phyloP scores from a whole-genome alignment of 495 filamentous ascomycete genomes.

The Barbatosphaeria neglecta region DNA sequence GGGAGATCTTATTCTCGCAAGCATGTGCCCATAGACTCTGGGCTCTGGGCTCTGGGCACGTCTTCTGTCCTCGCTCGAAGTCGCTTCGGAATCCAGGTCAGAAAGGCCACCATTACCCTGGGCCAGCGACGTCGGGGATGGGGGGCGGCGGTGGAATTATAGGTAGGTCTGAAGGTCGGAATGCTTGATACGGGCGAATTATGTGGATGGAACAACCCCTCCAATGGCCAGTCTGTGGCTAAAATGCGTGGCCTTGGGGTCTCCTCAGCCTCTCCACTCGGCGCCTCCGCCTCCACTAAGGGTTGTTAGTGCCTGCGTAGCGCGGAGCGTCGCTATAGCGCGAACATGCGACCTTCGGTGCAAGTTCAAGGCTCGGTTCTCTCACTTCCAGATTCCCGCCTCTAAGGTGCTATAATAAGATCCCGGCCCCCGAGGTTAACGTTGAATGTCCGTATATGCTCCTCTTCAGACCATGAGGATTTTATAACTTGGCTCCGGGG shows the following conservation, averaged over 20 bases:
- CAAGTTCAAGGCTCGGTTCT: too few species aligned
- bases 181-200: not conserved
- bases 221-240: not conserved
- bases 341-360: too few species aligned
- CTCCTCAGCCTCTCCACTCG: not conserved
- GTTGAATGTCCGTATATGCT: too few species aligned
- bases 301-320: too few species aligned
- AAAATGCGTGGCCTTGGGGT: not conserved
- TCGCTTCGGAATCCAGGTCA: not conserved
- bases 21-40: conserved; percentile 9
- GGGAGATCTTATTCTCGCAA: conserved; percentile 3
- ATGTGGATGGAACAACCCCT: not conserved
- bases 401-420: too few species aligned
- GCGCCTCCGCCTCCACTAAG: not conserved
- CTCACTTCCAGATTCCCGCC: too few species aligned
- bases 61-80: not conserved
- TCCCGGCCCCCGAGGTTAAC: too few species aligned
- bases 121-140: not conserved
- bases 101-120: not conserved
- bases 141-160: not conserved
- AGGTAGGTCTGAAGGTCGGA: not conserved
- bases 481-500: too few species aligned
- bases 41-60: too few species aligned
- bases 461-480: too few species aligned
- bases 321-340: too few species aligned